phyloP scores from a whole-genome alignment of 2,329 filamentous ascomycete species.

The Tolypocladium guangdongense region DNA sequence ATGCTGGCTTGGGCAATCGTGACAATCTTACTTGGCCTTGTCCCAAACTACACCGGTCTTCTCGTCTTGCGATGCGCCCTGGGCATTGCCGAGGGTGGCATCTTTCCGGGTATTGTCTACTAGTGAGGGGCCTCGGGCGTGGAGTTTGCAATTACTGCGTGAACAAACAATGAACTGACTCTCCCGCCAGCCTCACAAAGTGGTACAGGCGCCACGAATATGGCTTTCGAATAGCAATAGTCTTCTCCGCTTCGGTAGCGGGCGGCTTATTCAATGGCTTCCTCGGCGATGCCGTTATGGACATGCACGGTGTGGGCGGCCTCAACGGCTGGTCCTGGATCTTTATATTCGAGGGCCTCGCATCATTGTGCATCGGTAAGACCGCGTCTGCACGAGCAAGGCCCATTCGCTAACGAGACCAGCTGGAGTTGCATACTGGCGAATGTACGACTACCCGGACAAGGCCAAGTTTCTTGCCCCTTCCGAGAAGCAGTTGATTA shows the following conservation, averaged over 20 bases:
- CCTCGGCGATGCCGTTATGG: conserved; percentile 46
- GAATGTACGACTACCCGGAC: conserved; percentile 49
- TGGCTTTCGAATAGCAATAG: conserved; percentile 49
- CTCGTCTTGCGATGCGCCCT: conserved; percentile 35
- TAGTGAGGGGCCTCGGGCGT: conserved; percentile 21
- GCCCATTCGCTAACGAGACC: conserved; percentile 8
- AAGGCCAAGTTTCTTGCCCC: conserved; percentile 36
- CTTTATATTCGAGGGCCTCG: conserved; percentile 57
- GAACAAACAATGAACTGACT: neutral
- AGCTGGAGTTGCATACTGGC: conserved; percentile 37
- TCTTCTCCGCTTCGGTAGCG: conserved; percentile 45
- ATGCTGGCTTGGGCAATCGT: conserved; percentile 40
- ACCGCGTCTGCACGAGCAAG: neutral
- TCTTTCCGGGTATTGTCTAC: conserved; percentile 53
- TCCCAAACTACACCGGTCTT: conserved; percentile 38
- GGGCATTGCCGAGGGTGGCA: conserved; percentile 41
- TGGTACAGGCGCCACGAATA: conserved; percentile 52
- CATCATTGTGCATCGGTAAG: conserved; percentile 31
- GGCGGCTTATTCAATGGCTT: conserved; percentile 54
- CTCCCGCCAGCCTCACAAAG: conserved; percentile 33
- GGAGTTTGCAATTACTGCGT: no score
- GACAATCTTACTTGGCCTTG: conserved; percentile 39
- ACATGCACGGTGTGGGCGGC: conserved; percentile 40
- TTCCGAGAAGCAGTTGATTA: conserved; percentile 30
- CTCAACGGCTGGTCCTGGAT: conserved; percentile 67